Conservation (phyloP, 257 asterid species). For the Gentiana straminea region DNA sequence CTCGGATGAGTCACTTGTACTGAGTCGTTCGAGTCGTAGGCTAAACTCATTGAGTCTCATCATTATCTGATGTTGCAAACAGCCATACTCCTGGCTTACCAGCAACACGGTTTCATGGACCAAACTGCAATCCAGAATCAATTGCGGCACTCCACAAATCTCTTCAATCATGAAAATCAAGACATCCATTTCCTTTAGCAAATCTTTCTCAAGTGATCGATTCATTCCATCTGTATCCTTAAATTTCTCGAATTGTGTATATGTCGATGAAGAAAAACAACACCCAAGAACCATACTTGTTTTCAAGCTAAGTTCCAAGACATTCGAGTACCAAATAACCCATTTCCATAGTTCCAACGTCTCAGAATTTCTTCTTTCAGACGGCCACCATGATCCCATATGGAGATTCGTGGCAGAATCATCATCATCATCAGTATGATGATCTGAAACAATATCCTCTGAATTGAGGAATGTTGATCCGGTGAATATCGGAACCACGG, state of each 20-base stretch:
- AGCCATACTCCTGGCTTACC: constrained; percentile 28
- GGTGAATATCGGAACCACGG: constrained; percentile 16
- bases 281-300: constrained; percentile 17
- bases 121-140: constrained; percentile 17
- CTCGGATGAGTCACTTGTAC: constrained; percentile 23
- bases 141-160: constrained; percentile 28
- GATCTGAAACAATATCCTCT: no score
- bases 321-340: constrained; percentile 33
- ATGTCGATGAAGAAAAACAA: constrained; percentile 10
- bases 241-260: not conserved
- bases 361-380: not conserved
- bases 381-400: no score
- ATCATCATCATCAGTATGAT: no score
- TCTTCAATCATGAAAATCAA: constrained; percentile 28
- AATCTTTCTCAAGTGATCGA: not conserved
- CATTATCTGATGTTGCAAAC: constrained; percentile 21
- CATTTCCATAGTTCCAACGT: constrained; percentile 18
- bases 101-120: constrained; percentile 25
- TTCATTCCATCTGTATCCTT: not conserved
- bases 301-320: constrained; percentile 22
- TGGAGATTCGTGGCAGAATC: no score
- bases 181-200: constrained; percentile 16
- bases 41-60: constrained; percentile 19
- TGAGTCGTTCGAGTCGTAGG: constrained; percentile 6
- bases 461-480: not conserved